phyloP scores from a whole-genome alignment of 495 filamentous ascomycete genomes.

The Geopyxis carbonaria region DNA sequence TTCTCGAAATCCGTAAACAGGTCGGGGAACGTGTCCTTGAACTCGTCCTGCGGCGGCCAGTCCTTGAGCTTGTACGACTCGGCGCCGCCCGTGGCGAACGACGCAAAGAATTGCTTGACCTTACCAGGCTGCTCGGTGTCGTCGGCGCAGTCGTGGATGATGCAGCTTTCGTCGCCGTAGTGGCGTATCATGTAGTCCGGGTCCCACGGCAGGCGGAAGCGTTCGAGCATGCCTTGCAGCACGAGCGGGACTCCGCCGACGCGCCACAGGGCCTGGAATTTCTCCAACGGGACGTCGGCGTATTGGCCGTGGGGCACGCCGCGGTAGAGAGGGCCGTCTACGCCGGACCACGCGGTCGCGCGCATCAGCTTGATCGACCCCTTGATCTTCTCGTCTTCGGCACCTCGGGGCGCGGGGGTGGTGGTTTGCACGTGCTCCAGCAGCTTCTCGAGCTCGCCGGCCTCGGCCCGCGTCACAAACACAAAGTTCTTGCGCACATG shows the following conservation, averaged over 20 bases:
- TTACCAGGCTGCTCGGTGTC: constrained; percentile 3
- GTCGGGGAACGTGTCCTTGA: constrained; percentile 18
- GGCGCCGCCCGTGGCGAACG: neutral
- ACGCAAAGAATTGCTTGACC: constrained; percentile 20
- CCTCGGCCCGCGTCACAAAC: constrained; percentile 18
- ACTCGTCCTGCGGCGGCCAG: constrained; percentile 24
- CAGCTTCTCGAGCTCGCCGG: constrained; percentile 12
- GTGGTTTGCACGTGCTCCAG: neutral
- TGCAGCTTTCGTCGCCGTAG: constrained; percentile 15
- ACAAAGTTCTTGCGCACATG: constrained; percentile 13
- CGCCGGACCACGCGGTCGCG: neutral
- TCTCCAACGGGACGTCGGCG: constrained; percentile 4
- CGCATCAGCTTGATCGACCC: neutral
- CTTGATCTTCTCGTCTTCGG: too few relatives aligned
- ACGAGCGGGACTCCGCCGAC: constrained; percentile 21
- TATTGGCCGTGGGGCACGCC: constrained; percentile 13
- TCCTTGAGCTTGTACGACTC: constrained; percentile 20
- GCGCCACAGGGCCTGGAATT: constrained; percentile 15
- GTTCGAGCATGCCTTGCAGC: constrained; percentile 14
- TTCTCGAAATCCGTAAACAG: constrained; percentile 25
- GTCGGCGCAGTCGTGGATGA: constrained; percentile 15
- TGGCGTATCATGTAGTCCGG: constrained; percentile 19
- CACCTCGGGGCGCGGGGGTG: too few relatives aligned
- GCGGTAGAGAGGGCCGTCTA: constrained; percentile 13
- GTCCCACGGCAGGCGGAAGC: constrained; percentile 24